Percentiles rank a stretch among this genome's conserved stretches.
These are phyloP conservation scores for Coemansia sp. DNA, from an alignment of 192 early-diverging fungal species.

Conservation along the genomic window DNA sequence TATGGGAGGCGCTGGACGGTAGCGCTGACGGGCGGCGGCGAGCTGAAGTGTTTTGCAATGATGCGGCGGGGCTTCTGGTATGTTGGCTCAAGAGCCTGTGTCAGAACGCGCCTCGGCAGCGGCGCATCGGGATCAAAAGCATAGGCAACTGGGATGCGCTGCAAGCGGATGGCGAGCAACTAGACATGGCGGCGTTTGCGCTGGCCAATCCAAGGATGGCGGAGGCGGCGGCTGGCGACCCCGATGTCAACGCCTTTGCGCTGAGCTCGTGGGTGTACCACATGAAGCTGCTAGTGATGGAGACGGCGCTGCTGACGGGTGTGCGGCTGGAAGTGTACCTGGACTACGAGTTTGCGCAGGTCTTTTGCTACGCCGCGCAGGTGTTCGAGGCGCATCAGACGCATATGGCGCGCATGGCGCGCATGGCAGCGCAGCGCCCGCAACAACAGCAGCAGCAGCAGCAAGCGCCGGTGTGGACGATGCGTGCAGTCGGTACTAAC, in stretches of 20 bases:
- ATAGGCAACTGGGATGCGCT: conserved; percentile 37
- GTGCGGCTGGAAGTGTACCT: conserved; percentile 33
- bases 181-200: conserved; percentile 24
- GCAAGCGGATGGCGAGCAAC: conserved; percentile 46
- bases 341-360: conserved; percentile 30
- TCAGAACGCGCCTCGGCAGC: conserved; percentile 42
- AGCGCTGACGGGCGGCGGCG: background rate
- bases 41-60: conserved; percentile 16
- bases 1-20: conserved; percentile 9
- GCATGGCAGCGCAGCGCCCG: background rate
- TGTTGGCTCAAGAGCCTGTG: conserved; percentile 43
- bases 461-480: background rate
- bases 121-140: conserved; percentile 33
- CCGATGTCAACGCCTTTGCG: conserved; percentile 31
- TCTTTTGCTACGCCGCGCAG: conserved; percentile 35
- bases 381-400: conserved; percentile 30
- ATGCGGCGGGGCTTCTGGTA: conserved; percentile 25
- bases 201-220: conserved; percentile 6
- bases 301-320: conserved; percentile 22
- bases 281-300: conserved; percentile 39
- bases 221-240: conserved; percentile 7
- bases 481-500: background rate
- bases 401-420: conserved; percentile 25
- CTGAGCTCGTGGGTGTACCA: conserved; percentile 53
- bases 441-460: background rate